Conservation (phyloP, 2,329 filamentous ascomycete genomes). For the Ophiostoma montium region DNA sequence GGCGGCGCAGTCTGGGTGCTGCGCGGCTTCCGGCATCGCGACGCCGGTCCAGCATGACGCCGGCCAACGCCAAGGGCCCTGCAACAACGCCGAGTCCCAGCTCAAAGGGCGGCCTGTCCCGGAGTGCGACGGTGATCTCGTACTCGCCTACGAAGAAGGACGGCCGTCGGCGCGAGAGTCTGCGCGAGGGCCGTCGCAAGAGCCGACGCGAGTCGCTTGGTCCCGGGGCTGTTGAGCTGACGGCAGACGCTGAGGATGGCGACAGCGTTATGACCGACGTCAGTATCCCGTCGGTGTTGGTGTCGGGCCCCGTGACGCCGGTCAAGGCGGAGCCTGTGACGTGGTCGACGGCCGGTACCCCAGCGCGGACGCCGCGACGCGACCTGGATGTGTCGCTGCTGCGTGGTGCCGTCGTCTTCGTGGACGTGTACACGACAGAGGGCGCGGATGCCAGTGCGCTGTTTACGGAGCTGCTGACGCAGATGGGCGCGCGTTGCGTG, state of each 20-base stretch:
- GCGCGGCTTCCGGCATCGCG: constrained; percentile 30
- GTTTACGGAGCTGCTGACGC: constrained; percentile 58
- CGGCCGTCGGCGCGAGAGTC: constrained; percentile 2
- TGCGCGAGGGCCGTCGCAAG: constrained; percentile 4
- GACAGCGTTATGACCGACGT: constrained; percentile 2
- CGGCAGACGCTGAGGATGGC: constrained; percentile 10
- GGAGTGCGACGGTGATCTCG: constrained; percentile 39
- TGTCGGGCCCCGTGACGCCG: constrained; percentile 26
- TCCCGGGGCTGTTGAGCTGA: background rate
- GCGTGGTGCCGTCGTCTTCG: constrained; percentile 61
- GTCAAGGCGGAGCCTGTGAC: constrained; percentile 28
- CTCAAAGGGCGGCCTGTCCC: constrained; percentile 21
- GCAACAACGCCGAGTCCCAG: background rate
- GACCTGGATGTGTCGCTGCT: constrained; percentile 42
- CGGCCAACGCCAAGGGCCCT: background rate
- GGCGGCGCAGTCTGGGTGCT: constrained; percentile 36
- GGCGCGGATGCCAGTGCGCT: constrained; percentile 69
- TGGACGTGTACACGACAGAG: constrained; percentile 72
- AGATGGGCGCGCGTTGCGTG: constrained; percentile 71
- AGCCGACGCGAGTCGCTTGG: constrained; percentile 16
- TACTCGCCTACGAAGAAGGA: constrained; percentile 36
- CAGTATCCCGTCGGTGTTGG: background rate
- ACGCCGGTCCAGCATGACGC: constrained; percentile 19
- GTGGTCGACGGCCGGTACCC: constrained; percentile 42
- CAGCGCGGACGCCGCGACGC: constrained; percentile 39